A percentile compares a stretch with the other conserved stretches of the same genome.
Conservation (phyloP, 495 filamentous ascomycete species). For the Lasiosphaeria ovina region DNA sequence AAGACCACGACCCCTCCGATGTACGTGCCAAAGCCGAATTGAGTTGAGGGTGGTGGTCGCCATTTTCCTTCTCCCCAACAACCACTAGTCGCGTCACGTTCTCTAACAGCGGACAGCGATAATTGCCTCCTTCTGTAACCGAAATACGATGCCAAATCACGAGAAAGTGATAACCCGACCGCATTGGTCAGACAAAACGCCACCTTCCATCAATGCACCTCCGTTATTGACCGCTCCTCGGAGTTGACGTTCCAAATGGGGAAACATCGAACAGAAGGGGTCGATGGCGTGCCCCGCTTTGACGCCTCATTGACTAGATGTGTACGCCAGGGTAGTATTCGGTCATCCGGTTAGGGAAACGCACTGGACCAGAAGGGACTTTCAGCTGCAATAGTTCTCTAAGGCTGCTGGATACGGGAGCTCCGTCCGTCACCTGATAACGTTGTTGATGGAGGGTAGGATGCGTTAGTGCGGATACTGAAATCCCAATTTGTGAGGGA, state of each 20-base stretch:
- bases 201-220: not conserved
- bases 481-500: not conserved
- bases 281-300: not conserved
- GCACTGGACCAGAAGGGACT: not conserved
- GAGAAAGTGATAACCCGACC: not conserved
- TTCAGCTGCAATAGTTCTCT: not conserved
- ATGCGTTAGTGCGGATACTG: not conserved
- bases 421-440: not conserved
- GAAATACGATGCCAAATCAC: not conserved
- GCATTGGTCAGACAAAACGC: not conserved
- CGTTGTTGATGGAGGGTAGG: not conserved
- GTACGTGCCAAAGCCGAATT: too few relatives aligned
- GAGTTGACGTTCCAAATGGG: not conserved
- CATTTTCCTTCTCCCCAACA: too few relatives aligned
- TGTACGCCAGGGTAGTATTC: not conserved
- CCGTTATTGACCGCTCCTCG: not conserved
- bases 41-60: too few relatives aligned
- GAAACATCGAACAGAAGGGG: not conserved
- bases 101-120: too few relatives aligned
- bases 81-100: too few relatives aligned
- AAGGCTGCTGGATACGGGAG: not conserved
- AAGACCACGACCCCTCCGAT: too few relatives aligned
- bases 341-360: not conserved
- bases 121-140: too few relatives aligned
- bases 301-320: not conserved